Evolutionary conservation across 257 asterid species (phyloP), one percentile per base, ranked within the genome.

Genomic region (Nicotiana attenuata): DNA sequence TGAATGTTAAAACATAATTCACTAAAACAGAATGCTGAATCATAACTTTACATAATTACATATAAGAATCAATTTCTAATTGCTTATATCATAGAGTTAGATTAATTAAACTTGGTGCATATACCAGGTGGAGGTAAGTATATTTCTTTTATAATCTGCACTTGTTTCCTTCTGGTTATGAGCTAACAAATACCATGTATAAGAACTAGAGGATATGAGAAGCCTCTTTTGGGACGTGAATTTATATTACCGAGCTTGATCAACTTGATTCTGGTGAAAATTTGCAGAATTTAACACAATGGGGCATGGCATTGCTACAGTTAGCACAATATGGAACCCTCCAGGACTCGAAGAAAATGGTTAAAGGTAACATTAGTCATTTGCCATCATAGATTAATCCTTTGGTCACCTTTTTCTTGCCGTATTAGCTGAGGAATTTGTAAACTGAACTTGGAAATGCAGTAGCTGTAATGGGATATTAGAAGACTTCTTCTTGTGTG

Each of bases 241-340:
- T 16, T 56, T 56, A 6, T 56, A 56, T 16, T 55, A 55, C 22
- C 2, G 24, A 19, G 35, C 22, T 56, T 56, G 63, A 16, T 17
- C 63, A 5, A 56, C 22, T 56, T 56, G 63, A 17, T 17, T 56
- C 63, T 56, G 63, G 9, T 16, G 63, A 56, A 56, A 16, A 31
- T 56, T 56, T 84, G 82, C 81, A 89, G 91, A 89, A 89, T 81
- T 77, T 89, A 79, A 87, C 90, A 47, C 82, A 87, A 83, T 87
- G 90, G 91, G 91, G 91, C 45, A 89, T 90, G 38, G 87, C 85
- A 60, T 84, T 87, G 80, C 84, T 89, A 33, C 90, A 89, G 68
- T 81, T 85, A 50, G 82, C 91, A 31, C 91, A 89, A 84, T 89
- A 85, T 80, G 84, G 84, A 67, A 83, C 65, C 56, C 89, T 88